Base-by-base conservation (phyloP, 805 yeast species). In the Lipomyces orientalis region DNA sequence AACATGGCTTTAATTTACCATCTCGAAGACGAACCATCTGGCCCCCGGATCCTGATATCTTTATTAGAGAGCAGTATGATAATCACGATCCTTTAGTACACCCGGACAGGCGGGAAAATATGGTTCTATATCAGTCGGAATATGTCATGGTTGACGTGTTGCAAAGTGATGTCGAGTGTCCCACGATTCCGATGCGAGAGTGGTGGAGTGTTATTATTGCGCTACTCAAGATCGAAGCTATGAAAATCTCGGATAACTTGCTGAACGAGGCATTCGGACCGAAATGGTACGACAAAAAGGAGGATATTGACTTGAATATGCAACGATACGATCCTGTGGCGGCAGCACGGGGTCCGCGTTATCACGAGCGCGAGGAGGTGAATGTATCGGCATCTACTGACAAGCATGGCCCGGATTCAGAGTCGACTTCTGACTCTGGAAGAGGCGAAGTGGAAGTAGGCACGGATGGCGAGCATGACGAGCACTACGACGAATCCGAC, bases 161-260 rank as follows among this genome's bases (percentile, higher is more conserved):
- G 25, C 39, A 31, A 10, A n/a, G n/a, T 29, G 58, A 55, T 33
- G 37, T 55, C 29, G 46, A 31, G 39, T 33, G 43, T 29, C 59
- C 31, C 33, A 46, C 14, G 39, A 37, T 33, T 35, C 52, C n/a
- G 55, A 63, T 25, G 54, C 46, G 8, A n/a, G 33, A 34, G 49
- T 64, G 62, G 62, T 29, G 35, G 58, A 54, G 39, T 25, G 43
- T 22, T 7, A 22, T 64, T 25, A 33, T 14, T 14, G 58, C 60
- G 2, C 56, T 64, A 25, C 49, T 64, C 8, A 54, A 55, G 52
- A 60, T 58, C 10, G 68, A 65, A 35, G 60, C 65, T 31, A 8
- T 31, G 22, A 34, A 37, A 25, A 57, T 65, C 33, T 43, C 62
- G 46, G 33, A 43, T 3, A 60, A 51, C 3, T 31, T 34, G 14